Conservation (phyloP, 495 filamentous ascomycete genomes). For the Aspergillus diversus region DNA sequence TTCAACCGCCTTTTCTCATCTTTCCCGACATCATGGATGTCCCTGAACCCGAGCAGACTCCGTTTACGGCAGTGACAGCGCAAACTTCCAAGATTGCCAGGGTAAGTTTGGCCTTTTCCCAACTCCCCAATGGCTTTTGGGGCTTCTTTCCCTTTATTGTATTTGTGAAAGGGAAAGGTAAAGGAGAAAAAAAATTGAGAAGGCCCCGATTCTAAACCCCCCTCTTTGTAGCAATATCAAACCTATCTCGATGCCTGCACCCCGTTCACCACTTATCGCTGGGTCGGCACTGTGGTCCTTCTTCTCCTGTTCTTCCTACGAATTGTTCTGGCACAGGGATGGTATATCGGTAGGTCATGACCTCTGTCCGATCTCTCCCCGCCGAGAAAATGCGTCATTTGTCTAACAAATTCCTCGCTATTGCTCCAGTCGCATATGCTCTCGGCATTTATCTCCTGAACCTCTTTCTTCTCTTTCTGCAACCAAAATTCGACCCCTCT, state of each 20-base stretch:
- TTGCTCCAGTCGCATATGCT: constrained; percentile 81
- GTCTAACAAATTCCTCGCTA: constrained; percentile 4
- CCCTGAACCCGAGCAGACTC: constrained; percentile 77
- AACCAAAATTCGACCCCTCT: constrained; percentile 98
- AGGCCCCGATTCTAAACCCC: not conserved
- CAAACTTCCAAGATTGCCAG: constrained; percentile 75
- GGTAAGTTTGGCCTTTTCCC: constrained; percentile 52
- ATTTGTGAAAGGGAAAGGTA: too few species aligned
- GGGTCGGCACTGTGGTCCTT: constrained; percentile 75
- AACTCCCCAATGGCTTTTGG: not conserved
- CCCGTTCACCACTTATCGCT: constrained; percentile 84
- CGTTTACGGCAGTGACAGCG: constrained; percentile 81
- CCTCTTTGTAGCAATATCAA: constrained; percentile 79
- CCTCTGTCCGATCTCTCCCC: not conserved
- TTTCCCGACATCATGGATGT: constrained; percentile 64
- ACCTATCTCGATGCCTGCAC: constrained; percentile 89
- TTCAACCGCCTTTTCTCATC: constrained; percentile 11
- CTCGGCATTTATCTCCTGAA: constrained; percentile 99
- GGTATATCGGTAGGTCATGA: constrained; percentile 88
- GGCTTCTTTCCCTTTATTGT: not conserved
- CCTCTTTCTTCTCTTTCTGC: constrained; percentile 97
- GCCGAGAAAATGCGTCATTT: not conserved
- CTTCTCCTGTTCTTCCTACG: constrained; percentile 83
- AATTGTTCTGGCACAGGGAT: constrained; percentile 90
- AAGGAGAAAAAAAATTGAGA: not conserved